Base-by-base conservation (phyloP, 1,284 basidiomycete species). In the Ustilago bromivora region DNA sequence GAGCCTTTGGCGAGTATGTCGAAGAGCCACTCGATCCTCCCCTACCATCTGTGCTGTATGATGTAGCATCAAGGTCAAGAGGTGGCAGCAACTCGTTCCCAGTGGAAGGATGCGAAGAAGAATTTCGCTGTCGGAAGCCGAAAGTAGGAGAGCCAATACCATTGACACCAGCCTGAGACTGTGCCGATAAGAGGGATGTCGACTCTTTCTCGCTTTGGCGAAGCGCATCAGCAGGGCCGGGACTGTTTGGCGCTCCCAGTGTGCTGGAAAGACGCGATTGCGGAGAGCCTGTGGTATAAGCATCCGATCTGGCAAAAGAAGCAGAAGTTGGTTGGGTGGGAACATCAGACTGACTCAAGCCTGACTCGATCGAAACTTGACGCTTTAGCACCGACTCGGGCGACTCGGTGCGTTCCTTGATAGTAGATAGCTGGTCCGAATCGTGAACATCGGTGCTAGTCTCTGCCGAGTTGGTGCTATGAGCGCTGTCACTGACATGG, bases 371-470 rank as follows among this genome's bases (percentile, higher is more conserved):
- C 31, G 73, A 71, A 11, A 53, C 41, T 6, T 61, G 68, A 4
- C 57, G 73, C 34, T 65, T 63, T 4, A 61, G 64, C 36, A 60
- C 38, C 2, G 64, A 61, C 23, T 61, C 64, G 1, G 73, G 73
- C 55, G 73, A 64, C 36, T 76, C 73, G n/a, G 61, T 59, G 54
- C 59, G 57, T 49, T 76, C 74, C 55, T 69, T 71, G 57, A 76
- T 76, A 60, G 63, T 66, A 3, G 65, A 70, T 2, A 77, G 58
- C 40, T 69, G 70, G 35, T 70, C 74, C 3, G 57, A 59, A n/a
- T 78, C 76, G 36, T 71, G 71, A 6, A 66, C 5, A 40, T 78
- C 71, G 54, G 49, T 53, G 54, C 71, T 78, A 4, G 76, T 74
- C n/a, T 74, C 76, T 34, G 64, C 65, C 0, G 76, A 74, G 54